Evolutionary conservation across 306 rosid species (phyloP).

Genomic region (barrel medic (Medicago truncatula)): MtrunA17r5.0-ANR NC_053043.1:15481501-15482000

Average conservation of each 20-base stretch:
- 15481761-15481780: not conserved
- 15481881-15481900: constrained; percentile 6
- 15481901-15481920: constrained; percentile 22
- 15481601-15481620: constrained; percentile 56
- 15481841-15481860: constrained; percentile 16
- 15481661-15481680: constrained; percentile 35
- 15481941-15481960: constrained; percentile 5
- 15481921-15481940: constrained; percentile 9
- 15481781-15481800: not conserved
- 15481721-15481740: constrained; percentile 12
- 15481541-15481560: not conserved
- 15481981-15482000: not conserved
- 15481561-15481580: not conserved
- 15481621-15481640: constrained; percentile 95
- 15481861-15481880: constrained; percentile 15
- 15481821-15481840: constrained; percentile 8
- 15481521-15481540: not conserved
- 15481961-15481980: constrained; percentile 17
- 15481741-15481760: not conserved
- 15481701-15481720: not conserved
- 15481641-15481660: constrained; percentile 65
- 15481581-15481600: constrained; percentile 8
- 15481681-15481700: constrained; percentile 34
- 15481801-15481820: not conserved
- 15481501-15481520: not conserved